These are phyloP conservation scores for Tympanopsis confertula DNA, from an alignment of 2,329 filamentous ascomycete species.

Conservation along the genomic window DNA sequence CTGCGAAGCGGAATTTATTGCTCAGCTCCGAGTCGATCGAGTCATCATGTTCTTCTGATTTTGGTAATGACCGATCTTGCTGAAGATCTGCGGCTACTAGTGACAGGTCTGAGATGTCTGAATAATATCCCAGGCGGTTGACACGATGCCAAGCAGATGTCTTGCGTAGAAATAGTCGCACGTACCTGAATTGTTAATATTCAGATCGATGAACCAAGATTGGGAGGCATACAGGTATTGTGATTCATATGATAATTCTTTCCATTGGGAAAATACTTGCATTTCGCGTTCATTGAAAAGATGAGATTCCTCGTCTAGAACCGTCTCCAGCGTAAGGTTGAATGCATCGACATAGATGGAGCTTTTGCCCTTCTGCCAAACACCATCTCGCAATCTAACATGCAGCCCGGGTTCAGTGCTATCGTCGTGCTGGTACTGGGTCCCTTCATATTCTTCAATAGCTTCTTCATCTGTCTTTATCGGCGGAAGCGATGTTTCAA, in stretches of 20 bases:
- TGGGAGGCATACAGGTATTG: slow-evolving; percentile 65
- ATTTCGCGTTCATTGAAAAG: slow-evolving; percentile 74
- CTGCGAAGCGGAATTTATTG: slow-evolving; percentile 69
- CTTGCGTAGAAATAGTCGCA: slow-evolving; percentile 85
- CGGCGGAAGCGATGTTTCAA: slow-evolving; percentile 61
- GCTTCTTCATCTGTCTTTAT: slow-evolving; percentile 58
- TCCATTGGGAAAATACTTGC: slow-evolving; percentile 69
- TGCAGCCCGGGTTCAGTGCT: not conserved
- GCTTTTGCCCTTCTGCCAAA: slow-evolving; percentile 43
- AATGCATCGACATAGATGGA: slow-evolving; percentile 98
- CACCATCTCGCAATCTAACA: not conserved
- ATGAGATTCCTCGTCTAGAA: slow-evolving; percentile 77
- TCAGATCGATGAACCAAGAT: not conserved
- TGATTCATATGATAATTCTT: slow-evolving; percentile 62
- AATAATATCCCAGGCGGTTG: slow-evolving; percentile 65
- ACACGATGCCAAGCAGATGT: slow-evolving; percentile 83
- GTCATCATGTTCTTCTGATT: not conserved
- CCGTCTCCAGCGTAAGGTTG: slow-evolving; percentile 80
- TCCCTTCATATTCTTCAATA: slow-evolving; percentile 68
- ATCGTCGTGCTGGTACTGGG: not conserved
- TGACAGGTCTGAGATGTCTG: slow-evolving; percentile 67
- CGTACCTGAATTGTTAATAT: slow-evolving; percentile 51
- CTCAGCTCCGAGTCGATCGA: slow-evolving; percentile 29
- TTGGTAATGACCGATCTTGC: not conserved
- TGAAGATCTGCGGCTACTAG: slow-evolving; percentile 57